Conservation (phyloP, 345 rosid genomes). For the Sonneratia alba region DNA sequence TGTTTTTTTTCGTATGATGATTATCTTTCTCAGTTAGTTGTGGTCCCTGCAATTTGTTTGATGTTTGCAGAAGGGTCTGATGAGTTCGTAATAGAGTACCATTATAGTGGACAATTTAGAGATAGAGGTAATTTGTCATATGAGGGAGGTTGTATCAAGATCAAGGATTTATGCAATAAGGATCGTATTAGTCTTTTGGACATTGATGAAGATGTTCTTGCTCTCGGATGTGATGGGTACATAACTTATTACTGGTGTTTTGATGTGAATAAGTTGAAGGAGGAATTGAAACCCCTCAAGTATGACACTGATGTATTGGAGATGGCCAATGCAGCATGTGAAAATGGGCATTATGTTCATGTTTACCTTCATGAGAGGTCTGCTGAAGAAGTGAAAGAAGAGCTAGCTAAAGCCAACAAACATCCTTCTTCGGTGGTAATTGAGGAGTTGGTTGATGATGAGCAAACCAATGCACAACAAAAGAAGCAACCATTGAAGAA, state of each 20-base stretch:
- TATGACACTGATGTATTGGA: background rate
- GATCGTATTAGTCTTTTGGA: background rate
- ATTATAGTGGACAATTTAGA: no score
- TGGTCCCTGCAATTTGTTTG: no score
- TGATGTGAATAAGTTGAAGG: background rate
- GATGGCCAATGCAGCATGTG: background rate
- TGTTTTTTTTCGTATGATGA: no score
- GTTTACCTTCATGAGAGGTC: background rate
- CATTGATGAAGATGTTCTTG: background rate
- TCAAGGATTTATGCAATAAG: background rate
- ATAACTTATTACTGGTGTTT: background rate
- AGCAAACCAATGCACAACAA: background rate
- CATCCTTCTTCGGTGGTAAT: background rate
- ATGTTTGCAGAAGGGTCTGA: no score
- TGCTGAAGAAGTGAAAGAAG: background rate
- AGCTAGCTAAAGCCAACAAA: no score
- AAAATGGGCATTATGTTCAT: background rate
- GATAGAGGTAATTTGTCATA: no score
- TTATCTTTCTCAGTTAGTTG: no score
- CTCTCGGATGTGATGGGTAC: background rate
- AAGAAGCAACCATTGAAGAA: no score
- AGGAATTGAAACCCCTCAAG: background rate
- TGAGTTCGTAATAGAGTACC: no score
- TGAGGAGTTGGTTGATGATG: background rate
- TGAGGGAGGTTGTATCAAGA: no score